Evolutionary conservation across 108 stramenopile genomes (phyloP), one percentile per base, ranked within the genome.

Genomic region (Craspedostauros australis): DNA sequence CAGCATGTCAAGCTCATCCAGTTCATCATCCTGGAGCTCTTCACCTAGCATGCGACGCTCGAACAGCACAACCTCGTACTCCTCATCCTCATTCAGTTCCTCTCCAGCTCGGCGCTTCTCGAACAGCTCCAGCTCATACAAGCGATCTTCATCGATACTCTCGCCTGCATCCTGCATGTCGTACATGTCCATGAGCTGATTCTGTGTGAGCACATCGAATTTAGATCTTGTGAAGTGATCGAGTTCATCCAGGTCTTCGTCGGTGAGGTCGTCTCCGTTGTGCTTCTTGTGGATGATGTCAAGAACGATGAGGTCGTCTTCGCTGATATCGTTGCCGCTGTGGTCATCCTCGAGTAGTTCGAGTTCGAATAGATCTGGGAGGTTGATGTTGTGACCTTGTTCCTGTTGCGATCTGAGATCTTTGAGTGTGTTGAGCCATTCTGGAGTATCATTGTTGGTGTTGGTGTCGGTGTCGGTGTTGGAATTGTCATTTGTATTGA

Each of bases 51-150:
- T 54, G 15, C 43, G 25, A 1, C 54, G 54, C 25, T 52, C 41
- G 22, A 58, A 58, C 6, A 39, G 25, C 7, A 34, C 36, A 15
- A 60, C 30, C 21, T 60, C 59, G 19, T 11, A 11, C 34, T 12
- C 8, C 20, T 65, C 64, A 14, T 58, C 56, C 2, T 44, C 40
- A 25, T 22, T 59, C 25, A 67, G 29, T 38, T 43, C n/a, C 40
- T 30, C 41, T 2, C 27, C 16, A 1, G 29, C 15, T 27, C 54
- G 42, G 5, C 28, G 15, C 43, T 32, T 36, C 38, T 44, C 38
- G 11, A 49, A 29, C 8, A 57, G 31, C 18, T 65, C 64, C 24
- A 65, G 47, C 25, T 65, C 64, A 39, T 56, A 57, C 1, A 65
- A 39, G 21, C 41, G 18, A 41, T 51, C 11, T 9, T 11, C 38